A percentile compares a stretch with the other conserved stretches of the same genome.
Conservation (phyloP, 495 filamentous ascomycete genomes). For the Aspergillus asperescens region DNA sequence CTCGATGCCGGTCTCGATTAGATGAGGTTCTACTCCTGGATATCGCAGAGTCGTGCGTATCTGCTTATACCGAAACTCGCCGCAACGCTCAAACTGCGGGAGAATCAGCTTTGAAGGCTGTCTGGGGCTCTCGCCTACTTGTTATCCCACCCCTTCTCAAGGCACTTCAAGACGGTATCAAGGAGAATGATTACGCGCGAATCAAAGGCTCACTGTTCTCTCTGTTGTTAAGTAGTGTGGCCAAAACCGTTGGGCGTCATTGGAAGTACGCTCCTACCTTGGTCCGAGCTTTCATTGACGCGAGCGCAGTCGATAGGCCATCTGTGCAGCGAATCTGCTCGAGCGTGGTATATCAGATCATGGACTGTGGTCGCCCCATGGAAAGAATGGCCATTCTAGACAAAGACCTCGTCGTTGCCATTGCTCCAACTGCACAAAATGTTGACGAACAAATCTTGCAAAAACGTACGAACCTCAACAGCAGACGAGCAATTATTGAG, state of each 20-base stretch:
- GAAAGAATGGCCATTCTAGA: constrained; percentile 87
- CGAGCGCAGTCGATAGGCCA: constrained; percentile 83
- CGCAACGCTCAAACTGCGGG: constrained; percentile 86
- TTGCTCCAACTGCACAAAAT: constrained; percentile 62
- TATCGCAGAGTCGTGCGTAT: constrained; percentile 84
- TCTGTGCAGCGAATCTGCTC: constrained; percentile 89
- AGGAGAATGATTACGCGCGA: constrained; percentile 72
- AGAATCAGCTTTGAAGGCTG: constrained; percentile 88
- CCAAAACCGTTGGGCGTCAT: constrained; percentile 80
- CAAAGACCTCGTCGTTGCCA: constrained; percentile 60
- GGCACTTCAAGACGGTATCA: constrained; percentile 74
- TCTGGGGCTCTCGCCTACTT: constrained; percentile 77
- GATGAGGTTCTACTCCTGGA: constrained; percentile 81
- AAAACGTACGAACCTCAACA: constrained; percentile 63
- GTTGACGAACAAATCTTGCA: constrained; percentile 58
- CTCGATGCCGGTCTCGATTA: constrained; percentile 75
- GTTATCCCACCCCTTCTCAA: constrained; percentile 83
- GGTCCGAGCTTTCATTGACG: constrained; percentile 82
- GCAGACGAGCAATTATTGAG: constrained; percentile 70
- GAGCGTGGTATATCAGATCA: constrained; percentile 72
- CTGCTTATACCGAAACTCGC: constrained; percentile 92
- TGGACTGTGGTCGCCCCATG: constrained; percentile 83
- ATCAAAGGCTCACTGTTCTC: constrained; percentile 95
- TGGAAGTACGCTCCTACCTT: constrained; percentile 88
- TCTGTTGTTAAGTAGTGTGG: constrained; percentile 77